phyloP scores from a whole-genome alignment of 1,139 yeast species.

The Blastobotrys ciferrii region DNA sequence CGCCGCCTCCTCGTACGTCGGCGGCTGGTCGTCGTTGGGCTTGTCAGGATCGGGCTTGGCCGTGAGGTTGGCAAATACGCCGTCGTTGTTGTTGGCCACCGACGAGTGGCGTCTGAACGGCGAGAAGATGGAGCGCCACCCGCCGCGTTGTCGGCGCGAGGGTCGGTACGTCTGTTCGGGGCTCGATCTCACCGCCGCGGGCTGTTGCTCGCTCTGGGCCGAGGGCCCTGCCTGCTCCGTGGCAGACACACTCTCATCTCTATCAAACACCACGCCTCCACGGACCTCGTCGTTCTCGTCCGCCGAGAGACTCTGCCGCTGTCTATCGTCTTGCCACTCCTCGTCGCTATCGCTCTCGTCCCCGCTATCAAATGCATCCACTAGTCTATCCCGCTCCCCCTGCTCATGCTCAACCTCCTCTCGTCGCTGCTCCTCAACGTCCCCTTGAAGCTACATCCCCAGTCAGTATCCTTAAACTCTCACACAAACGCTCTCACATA shows the following conservation, averaged over 20 bases:
- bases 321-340: constrained; percentile 29
- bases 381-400: constrained; percentile 21
- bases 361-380: constrained; percentile 28
- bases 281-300: constrained; percentile 11
- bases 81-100: constrained; percentile 56
- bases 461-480: too few species aligned
- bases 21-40: constrained; percentile 61
- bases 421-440: constrained; percentile 6
- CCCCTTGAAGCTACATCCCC: not conserved
- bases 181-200: not conserved
- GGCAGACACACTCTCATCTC: not conserved
- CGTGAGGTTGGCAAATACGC: constrained; percentile 85
- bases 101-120: constrained; percentile 13
- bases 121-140: constrained; percentile 12
- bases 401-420: not conserved
- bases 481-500: too few species aligned
- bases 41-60: constrained; percentile 65
- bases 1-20: constrained; percentile 92
- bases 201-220: not conserved
- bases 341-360: constrained; percentile 23
- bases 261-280: constrained; percentile 7
- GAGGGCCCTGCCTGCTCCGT: not conserved
- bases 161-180: not conserved
- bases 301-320: constrained; percentile 6
- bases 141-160: constrained; percentile 4